phyloP scores from a whole-genome alignment of 2,329 filamentous ascomycete genomes.

The Dothideomycetes sp. region DNA sequence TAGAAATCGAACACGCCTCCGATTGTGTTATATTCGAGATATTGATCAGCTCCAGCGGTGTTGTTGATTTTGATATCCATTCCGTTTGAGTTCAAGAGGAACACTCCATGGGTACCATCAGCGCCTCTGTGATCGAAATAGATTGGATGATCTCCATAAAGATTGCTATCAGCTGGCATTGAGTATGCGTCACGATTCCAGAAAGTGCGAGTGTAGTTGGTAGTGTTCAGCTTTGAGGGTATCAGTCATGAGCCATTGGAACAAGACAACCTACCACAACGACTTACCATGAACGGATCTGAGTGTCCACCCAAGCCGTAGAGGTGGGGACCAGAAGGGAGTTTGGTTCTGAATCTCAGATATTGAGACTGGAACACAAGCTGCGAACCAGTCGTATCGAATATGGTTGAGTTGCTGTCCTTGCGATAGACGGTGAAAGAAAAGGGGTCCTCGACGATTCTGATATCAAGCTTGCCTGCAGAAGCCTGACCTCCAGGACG shows the following conservation, averaged over 20 bases:
- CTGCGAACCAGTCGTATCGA: constrained; percentile 58
- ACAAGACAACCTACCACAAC: constrained; percentile 13
- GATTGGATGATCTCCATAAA: constrained; percentile 67
- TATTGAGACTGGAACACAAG: constrained; percentile 74
- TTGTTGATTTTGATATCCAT: constrained; percentile 71
- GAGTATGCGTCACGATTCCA: constrained; percentile 60
- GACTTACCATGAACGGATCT: constrained; percentile 41
- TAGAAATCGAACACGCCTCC: constrained; percentile 64
- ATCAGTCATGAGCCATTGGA: constrained; percentile 10
- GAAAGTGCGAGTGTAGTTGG: constrained; percentile 55
- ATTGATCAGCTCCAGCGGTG: constrained; percentile 50
- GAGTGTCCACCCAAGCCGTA: constrained; percentile 75
- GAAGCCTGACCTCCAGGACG: constrained; percentile 40
- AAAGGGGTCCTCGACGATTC: constrained; percentile 50
- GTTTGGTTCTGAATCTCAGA: constrained; percentile 58
- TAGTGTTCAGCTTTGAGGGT: constrained; percentile 54
- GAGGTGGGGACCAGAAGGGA: constrained; percentile 60
- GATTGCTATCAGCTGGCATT: constrained; percentile 50
- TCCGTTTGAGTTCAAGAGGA: constrained; percentile 61
- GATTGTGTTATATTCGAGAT: constrained; percentile 69
- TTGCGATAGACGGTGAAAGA: constrained; percentile 56
- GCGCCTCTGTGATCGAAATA: constrained; percentile 60
- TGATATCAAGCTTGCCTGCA: constrained; percentile 35
- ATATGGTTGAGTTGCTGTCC: constrained; percentile 50
- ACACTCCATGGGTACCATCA: constrained; percentile 53